A percentile compares a stretch with the other conserved stretches of the same genome.
Conservation (phyloP, 2,329 filamentous ascomycete species). For the Exophiala dermatitidis region DNA sequence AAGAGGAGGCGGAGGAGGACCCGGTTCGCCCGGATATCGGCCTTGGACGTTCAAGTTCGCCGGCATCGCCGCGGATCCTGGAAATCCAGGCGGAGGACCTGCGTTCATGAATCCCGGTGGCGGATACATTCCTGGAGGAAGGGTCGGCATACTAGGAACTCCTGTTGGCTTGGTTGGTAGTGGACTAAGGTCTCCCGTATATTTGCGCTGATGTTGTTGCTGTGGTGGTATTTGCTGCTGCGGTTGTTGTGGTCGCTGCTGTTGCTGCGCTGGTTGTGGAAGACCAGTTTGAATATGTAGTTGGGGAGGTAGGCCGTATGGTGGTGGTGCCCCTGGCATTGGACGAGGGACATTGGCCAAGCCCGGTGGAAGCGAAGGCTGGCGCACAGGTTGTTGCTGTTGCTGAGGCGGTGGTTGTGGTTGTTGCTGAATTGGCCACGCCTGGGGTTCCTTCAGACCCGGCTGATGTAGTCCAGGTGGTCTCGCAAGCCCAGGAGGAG, state of each 20-base stretch:
- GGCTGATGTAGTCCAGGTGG: constrained; percentile 41
- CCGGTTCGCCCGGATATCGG: constrained; percentile 30
- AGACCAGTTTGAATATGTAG: constrained; percentile 8
- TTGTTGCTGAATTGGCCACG: neutral
- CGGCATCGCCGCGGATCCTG: constrained; percentile 31
- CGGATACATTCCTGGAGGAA: constrained; percentile 41
- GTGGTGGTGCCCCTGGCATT: constrained; percentile 16
- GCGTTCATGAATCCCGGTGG: constrained; percentile 41
- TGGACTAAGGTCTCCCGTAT: constrained; percentile 27
- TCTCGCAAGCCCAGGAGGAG: constrained; percentile 34
- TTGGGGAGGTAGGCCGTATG: constrained; percentile 9
- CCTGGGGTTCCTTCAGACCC: constrained; percentile 15
- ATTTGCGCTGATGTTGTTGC: constrained; percentile 21
- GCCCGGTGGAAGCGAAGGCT: constrained; percentile 17
- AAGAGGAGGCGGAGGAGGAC: constrained; percentile 33
- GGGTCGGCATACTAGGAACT: constrained; percentile 24
- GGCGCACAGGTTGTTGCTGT: constrained; percentile 13
- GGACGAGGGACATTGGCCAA: constrained; percentile 31
- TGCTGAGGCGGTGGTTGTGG: constrained; percentile 21
- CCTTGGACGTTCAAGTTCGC: too few relatives aligned
- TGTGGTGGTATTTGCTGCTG: constrained; percentile 4
- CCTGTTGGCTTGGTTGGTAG: constrained; percentile 6
- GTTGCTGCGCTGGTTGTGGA: constrained; percentile 6
- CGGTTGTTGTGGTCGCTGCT: constrained; percentile 13
- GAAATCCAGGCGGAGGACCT: constrained; percentile 33